Evolutionary conservation across 2,329 filamentous ascomycete species (phyloP), one percentile per base, ranked within the genome.

Genomic region (Cladophialophora carrionii): DNA sequence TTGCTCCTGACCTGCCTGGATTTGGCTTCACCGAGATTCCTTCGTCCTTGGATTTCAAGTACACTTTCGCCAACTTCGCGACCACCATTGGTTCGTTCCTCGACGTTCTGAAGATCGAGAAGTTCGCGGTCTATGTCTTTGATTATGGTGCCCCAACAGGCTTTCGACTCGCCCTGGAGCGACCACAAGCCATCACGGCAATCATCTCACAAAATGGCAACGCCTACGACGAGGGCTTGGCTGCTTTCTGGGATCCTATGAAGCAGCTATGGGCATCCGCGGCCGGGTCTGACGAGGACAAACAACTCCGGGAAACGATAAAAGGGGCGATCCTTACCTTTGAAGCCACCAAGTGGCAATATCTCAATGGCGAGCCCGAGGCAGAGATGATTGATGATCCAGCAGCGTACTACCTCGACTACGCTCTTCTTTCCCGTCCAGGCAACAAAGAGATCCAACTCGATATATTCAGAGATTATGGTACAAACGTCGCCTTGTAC

Each of bases 201-300:
- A 83, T 88, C 67, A 78, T 88, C 62, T 77, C 80, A 2, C 85
- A 88, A 70, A 87, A 87, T 70, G 86, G 85, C 48, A 88, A 88
- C 68, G 85, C 85, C 14, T 88, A 87, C 70, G 75, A 71, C 4
- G 84, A 85, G 68, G 86, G 85, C 3, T 76, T 88, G 4, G 80
- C 80, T 14, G 72, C 74, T 0, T 83, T 85, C 74, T 86, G 84
- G 83, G 77, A 76, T 3, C 80, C 81, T 0, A 67, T 85, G 31
- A 71, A 76, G 57, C 72, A 76, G 31, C 79, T 81, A 64, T 86
- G 83, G 84, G 75, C 74, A 0, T 77, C 75, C 3, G 71, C 75
- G 14, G 71, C 73, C 12, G 64, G 71, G 4, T 69, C 73, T 9
- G 55, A 57, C 5, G 66, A 69, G 58, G 68, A 71, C 43, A 66